Evolutionary conservation across 441 rosid genomes (phyloP).

Genomic region (Gossypium davidsonii): DNA sequence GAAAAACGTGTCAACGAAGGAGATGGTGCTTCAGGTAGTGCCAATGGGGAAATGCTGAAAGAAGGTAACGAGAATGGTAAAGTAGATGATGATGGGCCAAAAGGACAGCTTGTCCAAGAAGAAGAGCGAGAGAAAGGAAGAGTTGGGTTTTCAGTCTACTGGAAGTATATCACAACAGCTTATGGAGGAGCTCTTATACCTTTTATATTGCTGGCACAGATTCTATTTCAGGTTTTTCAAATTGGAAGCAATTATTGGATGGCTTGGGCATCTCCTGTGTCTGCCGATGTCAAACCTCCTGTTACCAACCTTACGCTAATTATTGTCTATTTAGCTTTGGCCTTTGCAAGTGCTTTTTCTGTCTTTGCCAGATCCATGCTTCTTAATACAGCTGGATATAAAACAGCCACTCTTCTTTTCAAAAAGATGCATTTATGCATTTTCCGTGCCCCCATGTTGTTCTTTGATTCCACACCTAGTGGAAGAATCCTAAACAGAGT

Average conservation of each 20-base stretch:
- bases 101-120: conserved; percentile 74
- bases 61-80: conserved; percentile 35
- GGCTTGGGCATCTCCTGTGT: conserved; percentile 84
- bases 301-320: conserved; percentile 44
- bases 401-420: conserved; percentile 75
- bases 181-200: conserved; percentile 87
- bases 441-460: conserved; percentile 87
- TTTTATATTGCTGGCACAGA: conserved; percentile 53
- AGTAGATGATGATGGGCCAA: conserved; percentile 28
- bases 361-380: conserved; percentile 53
- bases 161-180: conserved; percentile 68
- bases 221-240: conserved; percentile 62
- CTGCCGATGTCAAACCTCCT: conserved; percentile 50
- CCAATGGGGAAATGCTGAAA: conserved; percentile 15
- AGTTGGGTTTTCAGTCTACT: conserved; percentile 61
- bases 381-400: conserved; percentile 62
- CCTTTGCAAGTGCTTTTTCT: conserved; percentile 68
- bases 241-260: conserved; percentile 92
- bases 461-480: conserved; percentile 90
- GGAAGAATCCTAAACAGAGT: conserved; percentile 84
- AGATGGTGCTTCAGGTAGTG: conserved; percentile 12
- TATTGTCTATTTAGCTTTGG: conserved; percentile 58
- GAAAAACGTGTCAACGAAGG: conserved; percentile 24
- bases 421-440: conserved; percentile 74
- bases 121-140: conserved; percentile 92